Conservation (phyloP, 306 rosid species). For the Purshia tridentata region DNA sequence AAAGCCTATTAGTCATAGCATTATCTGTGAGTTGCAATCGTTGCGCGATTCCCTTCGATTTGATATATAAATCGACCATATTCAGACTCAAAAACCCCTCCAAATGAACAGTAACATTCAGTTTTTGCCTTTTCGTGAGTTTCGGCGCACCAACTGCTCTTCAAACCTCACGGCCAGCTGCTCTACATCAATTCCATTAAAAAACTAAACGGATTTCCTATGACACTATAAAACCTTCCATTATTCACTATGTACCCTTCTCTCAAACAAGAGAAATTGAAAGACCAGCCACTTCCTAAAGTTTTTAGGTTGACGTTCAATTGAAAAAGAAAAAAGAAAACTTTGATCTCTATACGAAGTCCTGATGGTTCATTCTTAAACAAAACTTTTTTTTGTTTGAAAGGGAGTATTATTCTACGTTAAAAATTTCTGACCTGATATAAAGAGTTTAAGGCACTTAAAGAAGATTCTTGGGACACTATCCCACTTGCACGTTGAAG, state of each 20-base stretch:
- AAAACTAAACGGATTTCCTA: neutral
- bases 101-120: too few species aligned
- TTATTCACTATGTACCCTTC: neutral
- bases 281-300: neutral
- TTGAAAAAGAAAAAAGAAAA: too few species aligned
- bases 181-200: too few species aligned
- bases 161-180: too few species aligned
- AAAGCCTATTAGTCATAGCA: too few species aligned
- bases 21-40: too few species aligned
- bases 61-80: too few species aligned
- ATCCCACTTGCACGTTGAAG: conserved; percentile 73
- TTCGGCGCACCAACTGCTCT: too few species aligned
- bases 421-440: conserved; percentile 56
- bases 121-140: too few species aligned
- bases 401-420: neutral
- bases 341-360: neutral
- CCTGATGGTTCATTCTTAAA: neutral
- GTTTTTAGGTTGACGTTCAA: neutral
- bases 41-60: too few species aligned
- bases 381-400: neutral
- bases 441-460: conserved; percentile 66
- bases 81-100: too few species aligned
- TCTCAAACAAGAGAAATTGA: neutral
- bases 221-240: neutral
- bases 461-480: conserved; percentile 76